Base-by-base conservation (phyloP, 2,329 filamentous ascomycete genomes). In the Colletotrichum sp. region DNA sequence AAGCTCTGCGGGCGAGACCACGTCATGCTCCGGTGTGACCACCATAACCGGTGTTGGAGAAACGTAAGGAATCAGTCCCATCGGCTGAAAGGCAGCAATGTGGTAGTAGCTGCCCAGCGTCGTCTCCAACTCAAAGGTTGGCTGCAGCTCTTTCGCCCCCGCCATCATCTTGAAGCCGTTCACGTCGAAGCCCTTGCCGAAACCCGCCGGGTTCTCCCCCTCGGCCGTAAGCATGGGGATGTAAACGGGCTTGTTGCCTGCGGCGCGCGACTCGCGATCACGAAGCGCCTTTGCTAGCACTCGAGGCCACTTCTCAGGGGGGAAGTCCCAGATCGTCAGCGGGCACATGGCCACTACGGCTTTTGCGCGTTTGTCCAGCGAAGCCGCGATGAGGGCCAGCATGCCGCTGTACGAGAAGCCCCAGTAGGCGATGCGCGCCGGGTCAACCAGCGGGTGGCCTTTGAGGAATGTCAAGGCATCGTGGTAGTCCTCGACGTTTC, bases 391-490 rank as follows among this genome's bases (percentile, higher is more conserved):
- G 21, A 83, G 65, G 9, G 79, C 79, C 18, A 82, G 76, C 34
- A 77, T 80, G 30, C 77, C 82, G 12, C 79, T 79, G 39, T 82
- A 80, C 6, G 80, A 83, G 61, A 78, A 81, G n/a, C 83, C 83
- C 82, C 82, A 83, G 61, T 77, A 72, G 1, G 72, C 79, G n/a
- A 83, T 80, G 12, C 78, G 79, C 2, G 75, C 55, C 1, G 79
- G 67, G 52, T 83, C 81, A 3, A 87, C 82, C 64, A 87, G 83
- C 3, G 84, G 84, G 15, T 85, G 75, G 8, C 86, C 81, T 81
- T 87, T 87, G 72, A 90, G 84, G 28, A 83, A 86, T 6, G 88
- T 88, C 74, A 91, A 85, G 79, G 82, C 82, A 57, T 84, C 83
- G 24, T 76, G 78, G 52, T 78, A 78, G 76, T 83, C 82, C 43